Conservation (phyloP, 441 rosid genomes). For the Croton laevigatus region DNA sequence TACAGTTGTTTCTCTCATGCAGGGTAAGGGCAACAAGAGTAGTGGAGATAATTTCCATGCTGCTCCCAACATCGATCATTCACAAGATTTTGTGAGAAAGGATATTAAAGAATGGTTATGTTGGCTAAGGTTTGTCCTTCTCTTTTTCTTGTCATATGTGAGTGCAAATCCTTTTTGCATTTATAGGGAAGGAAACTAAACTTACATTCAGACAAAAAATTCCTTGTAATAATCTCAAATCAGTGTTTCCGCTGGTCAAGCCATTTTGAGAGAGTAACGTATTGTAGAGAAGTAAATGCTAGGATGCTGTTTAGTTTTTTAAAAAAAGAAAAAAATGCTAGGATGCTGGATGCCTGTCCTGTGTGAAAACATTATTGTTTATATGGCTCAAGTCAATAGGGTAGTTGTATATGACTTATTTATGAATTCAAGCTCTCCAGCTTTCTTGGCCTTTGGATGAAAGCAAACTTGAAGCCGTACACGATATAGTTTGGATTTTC, state of each 20-base stretch:
- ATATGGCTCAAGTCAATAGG: neutral
- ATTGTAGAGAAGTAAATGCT: neutral
- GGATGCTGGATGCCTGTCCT: neutral
- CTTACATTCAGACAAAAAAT: neutral
- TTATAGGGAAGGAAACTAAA: neutral
- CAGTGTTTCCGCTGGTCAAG: neutral
- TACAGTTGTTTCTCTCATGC: conserved; percentile 28
- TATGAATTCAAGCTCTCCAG: neutral
- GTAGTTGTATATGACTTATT: neutral
- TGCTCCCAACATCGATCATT: conserved; percentile 98
- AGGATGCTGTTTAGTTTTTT: too few species aligned
- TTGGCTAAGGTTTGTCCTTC: conserved; percentile 75
- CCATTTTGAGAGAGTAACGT: neutral
- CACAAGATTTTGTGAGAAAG: conserved; percentile 92
- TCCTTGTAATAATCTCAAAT: neutral
- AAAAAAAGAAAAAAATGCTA: too few species aligned
- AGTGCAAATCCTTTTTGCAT: neutral
- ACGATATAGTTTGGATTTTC: neutral
- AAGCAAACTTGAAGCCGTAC: neutral
- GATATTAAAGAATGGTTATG: conserved; percentile 91
- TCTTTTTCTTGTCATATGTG: conserved; percentile 10
- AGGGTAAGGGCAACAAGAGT: conserved; percentile 98
- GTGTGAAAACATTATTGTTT: neutral
- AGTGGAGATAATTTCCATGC: conserved; percentile 99
- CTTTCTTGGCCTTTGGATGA: neutral